These are phyloP conservation scores for Aspergillus egyptiacus DNA, from an alignment of 495 filamentous ascomycete genomes.

Conservation along the genomic window DNA sequence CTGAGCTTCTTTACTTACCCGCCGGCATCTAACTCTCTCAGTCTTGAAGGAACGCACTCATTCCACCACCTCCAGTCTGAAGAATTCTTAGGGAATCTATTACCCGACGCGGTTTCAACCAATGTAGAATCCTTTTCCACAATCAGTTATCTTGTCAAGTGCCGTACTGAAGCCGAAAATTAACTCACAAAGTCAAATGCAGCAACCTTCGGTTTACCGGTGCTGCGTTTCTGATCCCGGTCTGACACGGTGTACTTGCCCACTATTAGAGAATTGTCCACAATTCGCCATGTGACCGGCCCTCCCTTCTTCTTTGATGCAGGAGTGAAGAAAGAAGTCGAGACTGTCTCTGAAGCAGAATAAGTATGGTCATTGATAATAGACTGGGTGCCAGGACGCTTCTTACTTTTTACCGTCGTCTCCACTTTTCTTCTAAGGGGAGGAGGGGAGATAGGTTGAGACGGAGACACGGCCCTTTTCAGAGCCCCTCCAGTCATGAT, in stretches of 20 bases:
- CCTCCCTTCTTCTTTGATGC: constrained; percentile 78
- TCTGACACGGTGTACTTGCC: constrained; percentile 55
- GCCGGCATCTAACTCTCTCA: constrained; percentile 62
- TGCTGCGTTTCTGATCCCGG: constrained; percentile 3
- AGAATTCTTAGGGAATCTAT: constrained; percentile 61
- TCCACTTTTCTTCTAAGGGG: constrained; percentile 54
- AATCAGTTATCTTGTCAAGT: constrained; percentile 4
- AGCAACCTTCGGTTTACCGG: constrained; percentile 59
- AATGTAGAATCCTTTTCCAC: constrained; percentile 72
- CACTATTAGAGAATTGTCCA: constrained; percentile 67
- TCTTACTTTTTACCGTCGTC: constrained; percentile 67
- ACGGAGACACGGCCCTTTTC: constrained; percentile 35
- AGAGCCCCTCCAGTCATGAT: constrained; percentile 28
- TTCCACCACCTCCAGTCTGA: constrained; percentile 97
- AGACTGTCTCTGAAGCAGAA: constrained; percentile 49
- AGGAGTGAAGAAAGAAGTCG: constrained; percentile 86
- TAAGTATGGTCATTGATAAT: background rate
- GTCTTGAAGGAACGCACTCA: constrained; percentile 53
- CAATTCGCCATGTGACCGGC: constrained; percentile 63
- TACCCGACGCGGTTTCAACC: constrained; percentile 73
- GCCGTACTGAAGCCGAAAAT: background rate
- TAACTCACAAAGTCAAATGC: constrained; percentile 80
- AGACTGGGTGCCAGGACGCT: background rate
- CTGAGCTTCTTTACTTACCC: constrained; percentile 46
- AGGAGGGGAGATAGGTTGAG: constrained; percentile 39